Evolutionary conservation across 768 basidiomycete species (phyloP), one percentile per base, ranked within the genome.

Genomic region (Tricholoma flavovirens): DNA sequence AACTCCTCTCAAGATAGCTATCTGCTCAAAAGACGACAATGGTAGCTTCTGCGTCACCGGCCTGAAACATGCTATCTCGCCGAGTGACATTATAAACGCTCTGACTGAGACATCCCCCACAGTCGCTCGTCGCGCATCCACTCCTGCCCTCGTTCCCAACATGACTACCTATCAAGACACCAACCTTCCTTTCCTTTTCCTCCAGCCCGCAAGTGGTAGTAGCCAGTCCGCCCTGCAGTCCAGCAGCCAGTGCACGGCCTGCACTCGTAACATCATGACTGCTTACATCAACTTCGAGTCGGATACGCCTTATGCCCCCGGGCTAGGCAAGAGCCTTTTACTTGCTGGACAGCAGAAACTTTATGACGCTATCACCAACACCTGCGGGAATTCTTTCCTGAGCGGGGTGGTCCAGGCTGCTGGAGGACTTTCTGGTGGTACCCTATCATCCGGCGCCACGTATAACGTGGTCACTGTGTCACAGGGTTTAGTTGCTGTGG

Each of bases 121-220:
- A 9, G 2, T 24, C 22, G 22, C 43, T 45, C 43, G 43, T 24
- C 43, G 43, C 11, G 43, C 21, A 53, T 68, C 58, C 48, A 56
- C 61, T 21, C 60, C 63, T 58, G 68, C 67, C 66, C 65, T 74
- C 72, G 68, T 78, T 26, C 86, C 85, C 56, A 85, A 90, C 71
- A 68, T 77, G 45, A 74, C 75, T 9, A 78, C 80, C 9, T 87
- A 77, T 72, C 58, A 62, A 45, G 60, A 72, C 46, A 80, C 79
- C 66, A 90, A 88, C 76, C 70, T 97, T 54, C 75, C 83, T 33
- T 97, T 91, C 88, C 76, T 98, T 61, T 84, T 89, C 84, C 79
- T 90, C 66, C 67, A 77, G 26, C 75, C 87, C 45, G 26, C 46
- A 10, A 30, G 17, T 11, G 46, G 46, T 17, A 9, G 46, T 17